Base-by-base conservation (phyloP, 1,284 basidiomycete species). In the Schizopora paradoxa region DNA sequence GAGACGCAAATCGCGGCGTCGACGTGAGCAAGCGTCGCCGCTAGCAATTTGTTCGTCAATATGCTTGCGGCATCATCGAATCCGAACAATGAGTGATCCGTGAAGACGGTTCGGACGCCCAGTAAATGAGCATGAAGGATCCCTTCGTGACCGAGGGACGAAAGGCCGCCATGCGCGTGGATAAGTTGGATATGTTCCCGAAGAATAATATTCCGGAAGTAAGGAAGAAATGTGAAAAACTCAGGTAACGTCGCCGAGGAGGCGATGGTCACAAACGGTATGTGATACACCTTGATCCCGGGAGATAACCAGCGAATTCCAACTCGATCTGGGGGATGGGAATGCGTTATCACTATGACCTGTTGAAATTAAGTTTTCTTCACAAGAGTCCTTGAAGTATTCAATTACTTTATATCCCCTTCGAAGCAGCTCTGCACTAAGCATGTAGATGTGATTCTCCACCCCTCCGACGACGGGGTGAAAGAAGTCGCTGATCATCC, bases 401-500 rank as follows among this genome's bases (percentile, higher is more conserved):
- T 6, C 11, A 38, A 56, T 43, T 58, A 87, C 91, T 67, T 90
- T 93, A 65, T 99, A 93, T 1, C 94, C 92, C 22, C 79, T 76
- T 32, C 74, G 73, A 44, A 93, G 77, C 40, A 99, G 79, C 47
- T 86, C 82, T n/a, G 86, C 81, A 52, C 85, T 81, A 29, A 97
- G 74, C 79, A 89, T 91, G 67, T 92, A 97, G 41, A 98, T 94
- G 65, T 98, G 93, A 52, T 84, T 94, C 65, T 99, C 96, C 19
- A 99, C 94, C 7, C 96, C 96, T 19, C 96, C 96, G 2, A 96
- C 86, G 52, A 83, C 78, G 0, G 95, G 95, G 60, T 91, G 85
- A 69, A 98, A 99, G 70, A 98, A 99, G 66, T 99, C 95, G 39
- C 85, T 91, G 38, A 98, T 81, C 89, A 99, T 93, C 21, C 91